A percentile compares a stretch with the other conserved stretches of the same genome.
Evolutionary conservation across 257 asterid genomes (phyloP).

Genomic region (Lithospermum erythrorhizon): DNA sequence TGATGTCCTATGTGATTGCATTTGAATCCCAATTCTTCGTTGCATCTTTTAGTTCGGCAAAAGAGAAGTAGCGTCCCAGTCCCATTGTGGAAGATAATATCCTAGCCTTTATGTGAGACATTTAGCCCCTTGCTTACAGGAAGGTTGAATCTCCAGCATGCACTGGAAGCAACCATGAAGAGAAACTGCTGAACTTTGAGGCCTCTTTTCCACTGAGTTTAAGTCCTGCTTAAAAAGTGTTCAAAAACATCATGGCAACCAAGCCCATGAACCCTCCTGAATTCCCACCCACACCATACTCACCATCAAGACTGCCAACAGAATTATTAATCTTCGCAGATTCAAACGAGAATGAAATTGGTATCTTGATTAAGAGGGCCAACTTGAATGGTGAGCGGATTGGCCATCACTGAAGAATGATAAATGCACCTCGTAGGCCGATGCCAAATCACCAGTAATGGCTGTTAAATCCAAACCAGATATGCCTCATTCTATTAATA

Average conservation of each 20-base stretch:
- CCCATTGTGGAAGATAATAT: constrained; percentile 34
- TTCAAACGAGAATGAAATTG: too few relatives aligned
- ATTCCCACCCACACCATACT: constrained; percentile 27
- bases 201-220: constrained; percentile 95
- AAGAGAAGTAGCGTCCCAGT: constrained; percentile 40
- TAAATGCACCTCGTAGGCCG: constrained; percentile 30
- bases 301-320: constrained; percentile 35
- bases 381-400: constrained; percentile 24
- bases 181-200: constrained; percentile 76
- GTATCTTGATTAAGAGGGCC: constrained; percentile 30
- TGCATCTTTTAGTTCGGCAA: constrained; percentile 52
- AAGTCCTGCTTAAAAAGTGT: too few relatives aligned
- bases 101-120: too few relatives aligned
- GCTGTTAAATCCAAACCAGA: constrained; percentile 34
- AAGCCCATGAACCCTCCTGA: constrained; percentile 15
- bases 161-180: constrained; percentile 82
- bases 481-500: constrained; percentile 51
- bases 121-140: too few relatives aligned
- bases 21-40: constrained; percentile 64
- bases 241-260: constrained; percentile 94
- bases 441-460: constrained; percentile 15
- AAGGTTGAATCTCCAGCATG: constrained; percentile 47
- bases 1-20: constrained; percentile 56
- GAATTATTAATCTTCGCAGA: constrained; percentile 34
- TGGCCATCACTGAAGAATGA: constrained; percentile 21